Evolutionary conservation across 2,329 filamentous ascomycete species (phyloP), one percentile per base, ranked within the genome.

Genomic region (Rosellinia necatrix): DNA sequence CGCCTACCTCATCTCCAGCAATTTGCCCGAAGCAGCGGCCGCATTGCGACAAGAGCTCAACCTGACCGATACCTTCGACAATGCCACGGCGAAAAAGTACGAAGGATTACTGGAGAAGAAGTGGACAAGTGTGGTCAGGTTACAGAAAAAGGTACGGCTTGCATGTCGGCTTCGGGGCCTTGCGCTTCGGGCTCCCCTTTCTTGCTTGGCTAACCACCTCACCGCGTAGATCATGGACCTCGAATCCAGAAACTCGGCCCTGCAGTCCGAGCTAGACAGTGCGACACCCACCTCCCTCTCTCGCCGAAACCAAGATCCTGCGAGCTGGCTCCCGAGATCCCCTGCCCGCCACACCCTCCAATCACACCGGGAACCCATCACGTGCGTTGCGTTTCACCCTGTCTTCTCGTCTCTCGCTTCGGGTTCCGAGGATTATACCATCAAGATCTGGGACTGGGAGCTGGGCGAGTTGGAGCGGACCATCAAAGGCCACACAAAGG

Each of bases 391-490:
- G 13, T 97, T 97, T 70, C 92, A 97, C 71, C 92, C 92, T 0
- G 81, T 94, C 27, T 97, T 96, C 74, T 93, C 91, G 8, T 93
- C 90, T 4, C 79, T 97, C 19, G 93, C 92, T 8, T 94, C 91
- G 0, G 92, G 90, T 13, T 96, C 92, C 7, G 92, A 96, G 71
- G 93, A 97, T 72, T 90, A 85, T 51, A 96, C 90, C 6, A 96
- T 97, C 72, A 97, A 97, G 69, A 92, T 97, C 52, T 97, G 92
- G 92, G 92, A 97, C 69, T 97, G 92, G 89, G 92, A 97, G 68
- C 76, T 96, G 21, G 93, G 93, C 43, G 92, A 97, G 73, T 79
- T 96, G 3, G 92, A 97, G 72, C 80, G 88, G 60, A 97, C 92
- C 0, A 83, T 97, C 54, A 97, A 97, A 71, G 92, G 91, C 1